phyloP scores from a whole-genome alignment of 2,329 filamentous ascomycete species.

The Dothideomycetes sp. region DNA sequence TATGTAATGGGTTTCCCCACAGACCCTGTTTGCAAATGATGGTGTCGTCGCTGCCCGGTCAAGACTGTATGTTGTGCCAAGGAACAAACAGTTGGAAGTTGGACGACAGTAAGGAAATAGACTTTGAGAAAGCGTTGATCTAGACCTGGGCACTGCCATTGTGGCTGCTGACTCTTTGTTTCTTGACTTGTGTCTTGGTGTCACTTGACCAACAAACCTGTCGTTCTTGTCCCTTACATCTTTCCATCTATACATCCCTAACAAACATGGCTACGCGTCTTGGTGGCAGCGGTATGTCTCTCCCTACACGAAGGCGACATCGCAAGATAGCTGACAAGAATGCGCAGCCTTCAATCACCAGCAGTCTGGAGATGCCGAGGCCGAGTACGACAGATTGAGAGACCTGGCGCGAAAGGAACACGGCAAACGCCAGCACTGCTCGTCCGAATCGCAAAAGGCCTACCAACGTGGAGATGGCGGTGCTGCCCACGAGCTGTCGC shows the following conservation, averaged over 20 bases:
- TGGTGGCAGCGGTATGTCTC: constrained; percentile 17
- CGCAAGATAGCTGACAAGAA: constrained; percentile 10
- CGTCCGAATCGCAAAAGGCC: constrained; percentile 57
- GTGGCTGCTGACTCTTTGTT: constrained; percentile 4
- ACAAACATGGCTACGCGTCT: constrained; percentile 18
- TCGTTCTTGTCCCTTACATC: not conserved
- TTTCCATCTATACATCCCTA: constrained; percentile 1
- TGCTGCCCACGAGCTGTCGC: constrained; percentile 70
- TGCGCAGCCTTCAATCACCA: constrained; percentile 64
- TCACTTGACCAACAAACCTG: not conserved
- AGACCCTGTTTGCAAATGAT: too few species aligned
- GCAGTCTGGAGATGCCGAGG: constrained; percentile 59
- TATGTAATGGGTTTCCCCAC: too few species aligned
- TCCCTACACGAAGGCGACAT: not conserved
- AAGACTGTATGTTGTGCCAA: too few species aligned
- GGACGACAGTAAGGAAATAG: too few species aligned
- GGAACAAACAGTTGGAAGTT: too few species aligned
- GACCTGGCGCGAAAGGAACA: constrained; percentile 74
- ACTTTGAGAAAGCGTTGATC: constrained; percentile 6
- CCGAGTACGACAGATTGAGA: constrained; percentile 86
- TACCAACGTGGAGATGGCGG: constrained; percentile 78
- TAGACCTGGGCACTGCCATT: constrained; percentile 5
- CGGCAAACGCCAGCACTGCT: constrained; percentile 63
- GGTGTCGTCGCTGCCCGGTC: too few species aligned
- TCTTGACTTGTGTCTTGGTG: not conserved